Evolutionary conservation across 2,329 filamentous ascomycete species (phyloP).

Genomic region (Stagonosporopsis cucurbitacearum): DNA sequence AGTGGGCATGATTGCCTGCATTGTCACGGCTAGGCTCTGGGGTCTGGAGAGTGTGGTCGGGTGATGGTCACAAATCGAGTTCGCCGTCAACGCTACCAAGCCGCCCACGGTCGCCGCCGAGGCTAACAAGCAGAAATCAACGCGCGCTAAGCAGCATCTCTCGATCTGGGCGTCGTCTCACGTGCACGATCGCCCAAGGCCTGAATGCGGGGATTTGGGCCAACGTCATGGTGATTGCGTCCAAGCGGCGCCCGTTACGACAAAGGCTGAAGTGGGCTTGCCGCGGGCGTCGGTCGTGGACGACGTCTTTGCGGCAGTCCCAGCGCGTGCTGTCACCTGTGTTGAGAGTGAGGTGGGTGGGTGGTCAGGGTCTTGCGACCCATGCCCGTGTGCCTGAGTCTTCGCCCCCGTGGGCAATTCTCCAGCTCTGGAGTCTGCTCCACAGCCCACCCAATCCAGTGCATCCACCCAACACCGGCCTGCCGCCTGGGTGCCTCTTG

Average conservation of each 20-base stretch:
- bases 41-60: conserved; percentile 1
- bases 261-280: not conserved
- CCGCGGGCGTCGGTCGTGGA: not conserved
- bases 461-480: too few species aligned
- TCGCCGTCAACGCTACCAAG: conserved; percentile 1
- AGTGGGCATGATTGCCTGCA: not conserved
- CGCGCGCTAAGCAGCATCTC: not conserved
- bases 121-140: not conserved
- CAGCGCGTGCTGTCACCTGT: not conserved
- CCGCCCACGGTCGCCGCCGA: not conserved
- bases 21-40: not conserved
- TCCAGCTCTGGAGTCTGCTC: conserved; percentile 6
- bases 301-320: not conserved
- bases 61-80: not conserved
- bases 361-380: not conserved
- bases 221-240: not conserved
- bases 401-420: not conserved
- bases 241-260: not conserved
- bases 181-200: not conserved
- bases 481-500: not conserved
- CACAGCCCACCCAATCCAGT: not conserved
- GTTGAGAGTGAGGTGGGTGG: too few species aligned
- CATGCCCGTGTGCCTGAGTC: not conserved
- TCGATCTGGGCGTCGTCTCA: not conserved
- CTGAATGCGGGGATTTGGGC: not conserved